Evolutionary conservation across 306 rosid species (phyloP), one percentile per base, ranked within the genome.

Genomic region (Castanea mollissima): DNA sequence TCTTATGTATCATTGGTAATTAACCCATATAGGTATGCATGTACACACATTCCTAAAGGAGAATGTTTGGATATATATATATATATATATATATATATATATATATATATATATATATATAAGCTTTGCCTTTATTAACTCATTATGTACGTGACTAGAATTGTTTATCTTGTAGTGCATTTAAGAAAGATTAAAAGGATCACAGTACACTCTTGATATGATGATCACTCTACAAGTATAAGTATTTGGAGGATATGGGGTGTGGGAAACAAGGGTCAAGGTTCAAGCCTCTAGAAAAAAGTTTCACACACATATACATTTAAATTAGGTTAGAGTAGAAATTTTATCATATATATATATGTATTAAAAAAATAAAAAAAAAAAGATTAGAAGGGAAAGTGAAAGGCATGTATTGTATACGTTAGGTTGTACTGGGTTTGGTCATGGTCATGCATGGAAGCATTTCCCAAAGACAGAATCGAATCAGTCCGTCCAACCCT

Each of bases 401-500:
- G 58, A 72, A 86, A 84, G 81, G 60, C 38, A 55, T 74, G 81
- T 73, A 87, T 75, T 74, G 81, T 69, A 87, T 75, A 90, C 85
- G 87, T 82, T 87, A 63, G 73, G 79, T 35, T 78, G 78, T 64
- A 32, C 59, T 77, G 82, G 83, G 83, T 79, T 81, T 77, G 87
- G 83, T 85, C 77, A 83, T 70, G 85, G 80, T 83, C 74, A 86
- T 92, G 98, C 97, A 94, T 91, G 97, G 93, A 91, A 92, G 93
- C 97, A 90, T 85, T 91, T 89, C 91, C 94, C 97, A 86, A 92
- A 84, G 90, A 86, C 92, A 92, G 97, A 92, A 92, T 94, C 97
- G 97, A 92, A 91, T 91, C 91, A 90, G 92, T 67, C 71, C 62
- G 11, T 38, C 57, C 71, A 57, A 67, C 21, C 86, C 89, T 87